A percentile compares a stretch with the other conserved stretches of the same genome.
These are phyloP conservation scores for Umbelopsis sp. DNA, from an alignment of 371 early-diverging fungal species.

Conservation along the genomic window DNA sequence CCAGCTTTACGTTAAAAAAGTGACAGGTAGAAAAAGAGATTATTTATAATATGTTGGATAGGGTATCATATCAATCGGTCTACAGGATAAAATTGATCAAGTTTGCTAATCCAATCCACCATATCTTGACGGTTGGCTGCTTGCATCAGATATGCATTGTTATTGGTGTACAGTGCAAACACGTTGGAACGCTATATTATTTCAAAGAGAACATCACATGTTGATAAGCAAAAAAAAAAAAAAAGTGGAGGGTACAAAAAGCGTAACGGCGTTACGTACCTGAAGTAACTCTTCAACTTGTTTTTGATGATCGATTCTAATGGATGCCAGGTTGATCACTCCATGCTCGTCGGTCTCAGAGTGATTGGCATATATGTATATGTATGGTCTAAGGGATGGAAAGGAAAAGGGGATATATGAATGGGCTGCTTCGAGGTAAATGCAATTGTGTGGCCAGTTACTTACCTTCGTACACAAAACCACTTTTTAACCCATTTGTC, in stretches of 20 bases:
- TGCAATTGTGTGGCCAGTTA: too few relatives aligned
- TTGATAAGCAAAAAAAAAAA: not conserved
- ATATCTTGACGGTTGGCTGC: constrained; percentile 71
- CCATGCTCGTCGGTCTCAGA: constrained; percentile 71
- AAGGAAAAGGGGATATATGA: too few relatives aligned
- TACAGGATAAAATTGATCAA: constrained; percentile 65
- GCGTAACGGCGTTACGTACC: constrained; percentile 34
- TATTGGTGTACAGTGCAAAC: constrained; percentile 81
- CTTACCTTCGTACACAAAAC: constrained; percentile 81
- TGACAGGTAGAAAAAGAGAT: constrained; percentile 2
- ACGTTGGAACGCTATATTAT: constrained; percentile 60
- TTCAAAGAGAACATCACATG: constrained; percentile 20
- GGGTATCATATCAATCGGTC: constrained; percentile 32
- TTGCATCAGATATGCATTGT: constrained; percentile 77
- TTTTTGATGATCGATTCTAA: constrained; percentile 71
- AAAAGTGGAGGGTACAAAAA: too few relatives aligned
- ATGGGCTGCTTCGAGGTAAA: too few relatives aligned
- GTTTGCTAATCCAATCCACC: constrained; percentile 76
- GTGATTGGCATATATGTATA: constrained; percentile 73
- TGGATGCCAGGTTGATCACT: constrained; percentile 75
- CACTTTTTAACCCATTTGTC: constrained; percentile 79
- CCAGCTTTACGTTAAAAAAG: not conserved
- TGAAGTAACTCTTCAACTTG: constrained; percentile 69
- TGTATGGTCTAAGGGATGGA: constrained; percentile 64
- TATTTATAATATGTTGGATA: constrained; percentile 1